Conservation (phyloP, 768 basidiomycete species). For the Royoungia palumana region DNA sequence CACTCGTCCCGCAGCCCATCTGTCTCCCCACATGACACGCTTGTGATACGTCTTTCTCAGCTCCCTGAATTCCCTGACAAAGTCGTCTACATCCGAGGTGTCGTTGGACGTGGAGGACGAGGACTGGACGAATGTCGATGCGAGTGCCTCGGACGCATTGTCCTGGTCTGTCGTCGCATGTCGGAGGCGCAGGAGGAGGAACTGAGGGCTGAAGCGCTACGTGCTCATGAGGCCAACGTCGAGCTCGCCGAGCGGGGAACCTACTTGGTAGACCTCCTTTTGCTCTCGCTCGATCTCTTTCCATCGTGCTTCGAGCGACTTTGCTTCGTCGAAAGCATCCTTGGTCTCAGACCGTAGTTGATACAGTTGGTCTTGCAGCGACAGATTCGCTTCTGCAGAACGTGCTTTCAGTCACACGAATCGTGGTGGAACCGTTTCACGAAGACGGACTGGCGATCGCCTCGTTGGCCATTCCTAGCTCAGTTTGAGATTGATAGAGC, state of each 20-base stretch:
- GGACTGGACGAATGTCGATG: conserved; percentile 76
- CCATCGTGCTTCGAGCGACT: conserved; percentile 77
- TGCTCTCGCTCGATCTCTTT: conserved; percentile 87
- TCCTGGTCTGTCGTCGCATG: conserved; percentile 92
- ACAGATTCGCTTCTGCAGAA: conserved; percentile 65
- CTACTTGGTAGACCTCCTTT: conserved; percentile 81
- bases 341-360: conserved; percentile 77
- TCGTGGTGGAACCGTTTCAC: background rate
- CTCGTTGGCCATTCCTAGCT: conserved; percentile 81
- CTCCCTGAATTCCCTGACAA: conserved; percentile 86
- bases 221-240: conserved; percentile 7
- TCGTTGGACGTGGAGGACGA: conserved; percentile 33
- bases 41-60: conserved; percentile 90
- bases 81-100: conserved; percentile 69
- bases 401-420: conserved; percentile 8
- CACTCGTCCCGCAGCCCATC: conserved; percentile 84
- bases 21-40: conserved; percentile 83
- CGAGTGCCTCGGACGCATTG: conserved; percentile 80
- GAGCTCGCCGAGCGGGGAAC: conserved; percentile 10
- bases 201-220: conserved; percentile 82
- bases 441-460: conserved; percentile 71
- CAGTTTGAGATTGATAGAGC: conserved; percentile 71
- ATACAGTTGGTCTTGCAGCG: conserved; percentile 73
- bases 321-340: conserved; percentile 84
- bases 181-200: conserved; percentile 81